Evolutionary conservation across 2,329 filamentous ascomycete species (phyloP), one percentile per base, ranked within the genome.

Genomic region (Microdochium trichocladiopsis): DNA sequence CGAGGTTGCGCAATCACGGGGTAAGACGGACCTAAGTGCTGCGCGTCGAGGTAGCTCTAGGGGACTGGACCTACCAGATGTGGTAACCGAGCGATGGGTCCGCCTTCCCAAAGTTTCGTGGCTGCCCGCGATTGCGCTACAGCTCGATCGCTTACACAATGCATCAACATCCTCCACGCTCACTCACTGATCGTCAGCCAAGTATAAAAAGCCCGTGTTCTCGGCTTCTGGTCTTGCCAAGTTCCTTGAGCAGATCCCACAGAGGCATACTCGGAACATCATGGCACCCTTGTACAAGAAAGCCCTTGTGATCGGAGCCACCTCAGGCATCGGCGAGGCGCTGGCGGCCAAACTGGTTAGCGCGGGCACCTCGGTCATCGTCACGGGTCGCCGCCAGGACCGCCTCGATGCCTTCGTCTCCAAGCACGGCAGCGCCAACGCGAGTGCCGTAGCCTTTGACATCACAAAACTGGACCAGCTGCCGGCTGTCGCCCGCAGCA

Each of bases 231-330:
- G n/a, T n/a, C n/a, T n/a, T n/a, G n/a, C n/a, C n/a, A n/a, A n/a
- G n/a, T n/a, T n/a, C n/a, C n/a, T n/a, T 18, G 48, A 43, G 21
- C n/a, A 50, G 24, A 25, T 36, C 12, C 25, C 25, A 48, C 45
- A 51, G 22, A 22, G 23, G 33, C 10, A 22, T 22, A 25, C 37
- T 48, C 28, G 14, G n/a, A n/a, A 11, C 49, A 61, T 43, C 43
- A 78, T 77, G 75, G 51, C 69, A 21, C 78, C 76, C 58, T 69
- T 67, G 22, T 79, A 79, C 61, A 74, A 76, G 47, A 73, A 75
- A 58, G 68, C 76, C 24, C 69, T 80, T 49, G 58, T 79, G 43
- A 63, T 79, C 52, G 76, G 77, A 10, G 75, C 75, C 11, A 79
- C 76, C 1, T 72, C 73, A 16, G 76, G 76, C 47, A 80, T 80